Conservation (phyloP, 305 asterid genomes). For the Fraxinus sp. region DNA sequence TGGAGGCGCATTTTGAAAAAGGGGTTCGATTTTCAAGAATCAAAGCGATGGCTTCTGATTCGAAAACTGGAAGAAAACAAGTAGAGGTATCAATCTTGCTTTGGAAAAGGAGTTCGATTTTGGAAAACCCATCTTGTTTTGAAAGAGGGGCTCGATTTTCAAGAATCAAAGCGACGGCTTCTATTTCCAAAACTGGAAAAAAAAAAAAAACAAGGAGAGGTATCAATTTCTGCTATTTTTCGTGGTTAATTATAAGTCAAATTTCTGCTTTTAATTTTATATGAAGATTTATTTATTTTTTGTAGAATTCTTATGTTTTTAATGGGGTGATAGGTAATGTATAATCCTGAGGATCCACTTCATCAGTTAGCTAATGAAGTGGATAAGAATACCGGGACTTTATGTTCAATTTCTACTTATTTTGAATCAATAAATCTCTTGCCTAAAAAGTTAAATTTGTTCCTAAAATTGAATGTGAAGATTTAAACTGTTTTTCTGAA, state of each 20-base stretch:
- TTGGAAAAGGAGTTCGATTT: background rate
- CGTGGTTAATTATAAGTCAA: background rate
- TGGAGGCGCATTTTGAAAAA: too few relatives aligned
- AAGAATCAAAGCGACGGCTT: conserved; percentile 54
- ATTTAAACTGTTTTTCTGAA: too few relatives aligned
- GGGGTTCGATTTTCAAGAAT: too few relatives aligned
- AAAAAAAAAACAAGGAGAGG: conserved; percentile 66
- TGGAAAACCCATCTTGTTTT: conserved; percentile 30
- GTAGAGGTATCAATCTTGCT: too few relatives aligned
- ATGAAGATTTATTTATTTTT: background rate
- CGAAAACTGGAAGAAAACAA: too few relatives aligned
- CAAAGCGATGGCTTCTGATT: too few relatives aligned
- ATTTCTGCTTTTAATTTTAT: background rate
- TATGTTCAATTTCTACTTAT: background rate
- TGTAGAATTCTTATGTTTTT: background rate
- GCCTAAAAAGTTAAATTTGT: background rate
- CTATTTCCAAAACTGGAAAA: conserved; percentile 52
- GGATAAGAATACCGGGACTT: conserved; percentile 64
- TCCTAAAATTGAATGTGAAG: background rate
- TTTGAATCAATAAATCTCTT: background rate
- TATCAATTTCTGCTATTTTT: conserved; percentile 20
- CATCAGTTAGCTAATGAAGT: conserved; percentile 79
- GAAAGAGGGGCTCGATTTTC: conserved; percentile 26
- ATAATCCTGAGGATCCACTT: conserved; percentile 57
- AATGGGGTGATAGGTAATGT: conserved; percentile 42